Conservation (phyloP, 139 green algal genomes). For the Picochlorum sp. region DNA sequence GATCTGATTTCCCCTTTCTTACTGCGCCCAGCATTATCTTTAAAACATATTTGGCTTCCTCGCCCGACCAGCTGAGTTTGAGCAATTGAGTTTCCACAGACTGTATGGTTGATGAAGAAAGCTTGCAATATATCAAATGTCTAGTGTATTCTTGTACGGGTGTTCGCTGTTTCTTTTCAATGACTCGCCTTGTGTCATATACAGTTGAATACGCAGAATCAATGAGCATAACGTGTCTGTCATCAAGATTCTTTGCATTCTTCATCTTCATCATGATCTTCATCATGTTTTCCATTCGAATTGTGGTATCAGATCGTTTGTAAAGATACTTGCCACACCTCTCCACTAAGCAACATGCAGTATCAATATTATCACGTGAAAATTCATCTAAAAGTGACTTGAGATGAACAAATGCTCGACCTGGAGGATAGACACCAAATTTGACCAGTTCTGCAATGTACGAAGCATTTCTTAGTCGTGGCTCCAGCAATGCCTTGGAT, state of each 20-base stretch:
- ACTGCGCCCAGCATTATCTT: constrained; percentile 69
- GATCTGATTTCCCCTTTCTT: constrained; percentile 34
- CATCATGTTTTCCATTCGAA: constrained; percentile 75
- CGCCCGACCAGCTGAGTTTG: constrained; percentile 66
- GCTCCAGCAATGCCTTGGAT: constrained; percentile 49
- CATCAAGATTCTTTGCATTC: constrained; percentile 73
- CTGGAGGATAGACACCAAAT: constrained; percentile 56
- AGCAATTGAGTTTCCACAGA: constrained; percentile 77
- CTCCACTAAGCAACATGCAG: constrained; percentile 76
- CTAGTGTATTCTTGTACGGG: constrained; percentile 81
- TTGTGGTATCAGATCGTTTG: constrained; percentile 49
- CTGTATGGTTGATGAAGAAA: constrained; percentile 12
- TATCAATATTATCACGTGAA: constrained; percentile 71
- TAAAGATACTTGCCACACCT: constrained; percentile 71
- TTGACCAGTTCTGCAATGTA: constrained; percentile 86
- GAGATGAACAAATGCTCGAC: constrained; percentile 40
- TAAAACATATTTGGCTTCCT: constrained; percentile 64
- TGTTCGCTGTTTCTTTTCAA: constrained; percentile 28
- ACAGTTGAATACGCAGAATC: constrained; percentile 77
- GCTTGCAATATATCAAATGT: constrained; percentile 67
- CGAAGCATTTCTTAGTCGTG: constrained; percentile 56
- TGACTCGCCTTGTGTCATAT: not conserved
- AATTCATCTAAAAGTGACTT: constrained; percentile 78
- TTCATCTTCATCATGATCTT: constrained; percentile 81
- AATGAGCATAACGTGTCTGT: constrained; percentile 58